These are phyloP conservation scores for Lentinula sp. DNA, from an alignment of 768 basidiomycete species.

Conservation along the genomic window DNA sequence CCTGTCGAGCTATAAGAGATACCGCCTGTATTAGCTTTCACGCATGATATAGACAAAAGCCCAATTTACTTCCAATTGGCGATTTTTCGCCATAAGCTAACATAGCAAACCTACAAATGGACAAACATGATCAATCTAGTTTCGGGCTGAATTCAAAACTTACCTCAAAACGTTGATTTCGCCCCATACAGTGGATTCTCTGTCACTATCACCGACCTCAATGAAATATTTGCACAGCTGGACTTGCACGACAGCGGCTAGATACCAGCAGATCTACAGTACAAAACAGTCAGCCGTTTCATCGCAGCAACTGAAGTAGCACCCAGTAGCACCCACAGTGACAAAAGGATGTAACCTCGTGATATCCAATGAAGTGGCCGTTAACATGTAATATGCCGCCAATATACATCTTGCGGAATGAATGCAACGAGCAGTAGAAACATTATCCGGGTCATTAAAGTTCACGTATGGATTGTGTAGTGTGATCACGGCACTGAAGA, in stretches of 20 bases:
- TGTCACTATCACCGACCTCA: conserved; percentile 66
- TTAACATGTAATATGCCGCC: conserved; percentile 67
- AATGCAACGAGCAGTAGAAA: conserved; percentile 70
- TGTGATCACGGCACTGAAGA: conserved; percentile 73
- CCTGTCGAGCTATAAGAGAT: conserved; percentile 61
- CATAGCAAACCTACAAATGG: conserved; percentile 64
- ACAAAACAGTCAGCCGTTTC: not conserved
- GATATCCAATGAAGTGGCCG: conserved; percentile 79
- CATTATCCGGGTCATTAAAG: conserved; percentile 56
- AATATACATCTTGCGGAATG: conserved; percentile 72
- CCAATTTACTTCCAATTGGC: conserved; percentile 70
- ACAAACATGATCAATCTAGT: not conserved
- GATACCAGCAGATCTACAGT: conserved; percentile 81
- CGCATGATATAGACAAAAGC: not conserved
- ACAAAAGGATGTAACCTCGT: conserved; percentile 78
- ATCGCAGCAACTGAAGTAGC: not conserved
- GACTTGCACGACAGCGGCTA: conserved; percentile 82
- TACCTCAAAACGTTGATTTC: conserved; percentile 82
- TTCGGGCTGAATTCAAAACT: conserved; percentile 11
- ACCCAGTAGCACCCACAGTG: conserved; percentile 45
- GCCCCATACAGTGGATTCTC: conserved; percentile 79
- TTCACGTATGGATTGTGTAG: conserved; percentile 82
- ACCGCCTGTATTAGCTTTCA: not conserved
- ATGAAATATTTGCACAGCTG: conserved; percentile 85
- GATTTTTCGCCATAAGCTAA: conserved; percentile 74